Percentiles rank a stretch among this genome's conserved stretches.
Conservation (phyloP, 805 yeast genomes). For the Priceomyces medius region DNA sequence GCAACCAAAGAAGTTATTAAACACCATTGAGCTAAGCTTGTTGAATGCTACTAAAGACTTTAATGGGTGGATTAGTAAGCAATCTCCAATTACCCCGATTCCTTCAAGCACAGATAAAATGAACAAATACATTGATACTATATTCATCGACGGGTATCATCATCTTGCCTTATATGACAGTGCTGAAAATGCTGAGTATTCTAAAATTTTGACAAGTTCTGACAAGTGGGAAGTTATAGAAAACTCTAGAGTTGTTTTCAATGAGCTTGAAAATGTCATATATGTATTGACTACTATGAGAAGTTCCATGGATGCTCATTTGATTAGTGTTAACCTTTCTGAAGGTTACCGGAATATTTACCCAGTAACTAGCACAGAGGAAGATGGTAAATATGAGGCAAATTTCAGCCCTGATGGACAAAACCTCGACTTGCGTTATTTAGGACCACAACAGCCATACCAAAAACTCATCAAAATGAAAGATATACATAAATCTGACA, state of each 20-base stretch:
- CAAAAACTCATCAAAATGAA: slow-evolving; percentile 61
- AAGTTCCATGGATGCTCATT: slow-evolving; percentile 78
- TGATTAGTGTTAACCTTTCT: slow-evolving; percentile 61
- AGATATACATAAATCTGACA: slow-evolving; percentile 17
- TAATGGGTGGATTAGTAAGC: slow-evolving; percentile 63
- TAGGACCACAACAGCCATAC: slow-evolving; percentile 77
- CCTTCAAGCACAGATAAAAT: slow-evolving; percentile 12
- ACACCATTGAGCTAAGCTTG: slow-evolving; percentile 27
- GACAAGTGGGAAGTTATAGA: slow-evolving; percentile 84
- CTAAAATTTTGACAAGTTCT: slow-evolving; percentile 48
- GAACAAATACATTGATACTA: slow-evolving; percentile 72
- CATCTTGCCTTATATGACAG: slow-evolving; percentile 82
- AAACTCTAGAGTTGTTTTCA: slow-evolving; percentile 58
- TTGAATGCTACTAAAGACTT: slow-evolving; percentile 40
- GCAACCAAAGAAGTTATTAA: slow-evolving; percentile 29
- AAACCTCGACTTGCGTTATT: slow-evolving; percentile 61
- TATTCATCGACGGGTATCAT: slow-evolving; percentile 51
- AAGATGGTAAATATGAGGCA: slow-evolving; percentile 63
- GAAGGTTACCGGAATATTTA: slow-evolving; percentile 35
- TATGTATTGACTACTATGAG: slow-evolving; percentile 70
- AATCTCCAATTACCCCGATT: slow-evolving; percentile 15
- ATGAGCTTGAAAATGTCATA: slow-evolving; percentile 41
- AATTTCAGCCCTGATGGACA: slow-evolving; percentile 75
- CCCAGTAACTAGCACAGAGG: slow-evolving; percentile 48
- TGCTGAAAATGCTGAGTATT: slow-evolving; percentile 38